A percentile compares a stretch with the other conserved stretches of the same genome.
Evolutionary conservation across 1,284 basidiomycete genomes (phyloP).

Genomic region (Tilletia caries): DNA sequence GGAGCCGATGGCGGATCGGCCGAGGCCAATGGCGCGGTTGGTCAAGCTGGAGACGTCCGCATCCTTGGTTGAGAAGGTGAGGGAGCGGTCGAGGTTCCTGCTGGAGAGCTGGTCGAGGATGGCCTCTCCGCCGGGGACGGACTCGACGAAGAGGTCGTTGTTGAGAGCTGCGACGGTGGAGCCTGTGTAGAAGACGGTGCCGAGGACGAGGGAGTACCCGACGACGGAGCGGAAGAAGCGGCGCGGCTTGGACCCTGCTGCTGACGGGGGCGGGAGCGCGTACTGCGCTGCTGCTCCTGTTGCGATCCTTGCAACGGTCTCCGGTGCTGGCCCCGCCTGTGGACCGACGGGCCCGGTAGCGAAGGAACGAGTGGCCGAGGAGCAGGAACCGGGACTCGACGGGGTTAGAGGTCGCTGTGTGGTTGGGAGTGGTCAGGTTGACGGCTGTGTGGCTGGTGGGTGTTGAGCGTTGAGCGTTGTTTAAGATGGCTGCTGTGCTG

Average conservation of each 20-base stretch:
- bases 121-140: conserved; percentile 69
- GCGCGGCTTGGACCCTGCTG: conserved; percentile 14
- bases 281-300: neutral
- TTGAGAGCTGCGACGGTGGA: conserved; percentile 43
- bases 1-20: conserved; percentile 1
- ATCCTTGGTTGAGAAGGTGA: conserved; percentile 18
- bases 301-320: neutral
- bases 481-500: conserved; percentile 55
- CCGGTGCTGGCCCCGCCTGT: neutral
- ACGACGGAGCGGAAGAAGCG: conserved; percentile 31
- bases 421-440: too few species aligned
- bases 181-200: conserved; percentile 45
- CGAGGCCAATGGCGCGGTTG: conserved; percentile 12
- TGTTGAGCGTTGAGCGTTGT: too few species aligned
- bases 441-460: too few species aligned
- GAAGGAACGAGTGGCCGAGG: too few species aligned
- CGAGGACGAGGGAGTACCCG: conserved; percentile 31
- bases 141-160: conserved; percentile 66
- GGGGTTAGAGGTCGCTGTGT: too few species aligned
- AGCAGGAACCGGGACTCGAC: too few species aligned
- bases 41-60: conserved; percentile 17
- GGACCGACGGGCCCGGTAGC: too few species aligned
- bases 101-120: conserved; percentile 63
- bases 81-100: conserved; percentile 43
- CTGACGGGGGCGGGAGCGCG: neutral